Percentiles rank a stretch among this genome's conserved stretches.
Conservation (phyloP, 108 stramenopile species). For the Fragilaria crotonensis region DNA sequence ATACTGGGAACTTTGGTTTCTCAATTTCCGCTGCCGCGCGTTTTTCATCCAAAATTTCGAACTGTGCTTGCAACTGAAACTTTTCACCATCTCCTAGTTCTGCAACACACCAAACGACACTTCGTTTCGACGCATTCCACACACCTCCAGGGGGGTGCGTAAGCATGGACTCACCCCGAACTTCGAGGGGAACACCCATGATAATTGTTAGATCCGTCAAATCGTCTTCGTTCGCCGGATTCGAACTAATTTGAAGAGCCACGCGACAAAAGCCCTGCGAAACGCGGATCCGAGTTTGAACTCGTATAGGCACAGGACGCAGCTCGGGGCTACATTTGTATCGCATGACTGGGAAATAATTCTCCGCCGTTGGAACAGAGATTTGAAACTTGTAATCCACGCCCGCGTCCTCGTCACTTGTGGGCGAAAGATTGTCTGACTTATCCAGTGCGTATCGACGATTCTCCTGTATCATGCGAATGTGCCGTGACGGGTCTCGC, state of each 20-base stretch:
- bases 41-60: conserved; percentile 39
- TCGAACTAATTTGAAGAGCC: conserved; percentile 83
- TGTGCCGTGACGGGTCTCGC: conserved; percentile 60
- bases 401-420: conserved; percentile 10
- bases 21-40: conserved; percentile 20
- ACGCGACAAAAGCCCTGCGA: conserved; percentile 60
- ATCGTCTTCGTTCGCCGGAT: conserved; percentile 72
- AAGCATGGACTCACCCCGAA: conserved; percentile 56
- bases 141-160: conserved; percentile 81
- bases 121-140: conserved; percentile 71
- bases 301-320: conserved; percentile 79
- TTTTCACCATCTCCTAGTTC: conserved; percentile 82
- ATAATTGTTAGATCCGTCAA: conserved; percentile 78
- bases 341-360: conserved; percentile 73
- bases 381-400: conserved; percentile 44
- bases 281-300: conserved; percentile 64
- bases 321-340: conserved; percentile 70
- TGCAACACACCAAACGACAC: conserved; percentile 77
- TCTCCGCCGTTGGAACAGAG: conserved; percentile 58
- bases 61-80: conserved; percentile 76
- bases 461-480: conserved; percentile 68
- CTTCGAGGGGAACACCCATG: conserved; percentile 64
- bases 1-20: conserved; percentile 67
- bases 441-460: conserved; percentile 56
- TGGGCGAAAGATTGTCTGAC: conserved; percentile 7